phyloP scores from a whole-genome alignment of 257 asterid species.

The Nicotiana attenuata region DNA sequence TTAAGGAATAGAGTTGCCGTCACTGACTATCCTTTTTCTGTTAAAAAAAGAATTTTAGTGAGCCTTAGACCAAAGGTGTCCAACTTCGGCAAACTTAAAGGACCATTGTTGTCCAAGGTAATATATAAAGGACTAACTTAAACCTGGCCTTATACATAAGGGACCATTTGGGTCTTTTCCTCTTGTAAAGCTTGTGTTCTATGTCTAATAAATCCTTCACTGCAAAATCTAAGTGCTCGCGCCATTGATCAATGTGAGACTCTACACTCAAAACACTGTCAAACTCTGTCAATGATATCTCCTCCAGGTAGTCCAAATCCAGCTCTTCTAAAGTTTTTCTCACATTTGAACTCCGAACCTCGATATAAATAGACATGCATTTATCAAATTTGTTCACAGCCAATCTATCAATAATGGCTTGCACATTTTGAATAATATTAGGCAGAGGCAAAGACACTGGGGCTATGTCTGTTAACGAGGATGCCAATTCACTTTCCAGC shows the following conservation, averaged over 20 bases:
- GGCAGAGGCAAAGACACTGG: slow-evolving; percentile 20
- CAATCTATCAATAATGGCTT: slow-evolving; percentile 44
- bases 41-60: too few relatives aligned
- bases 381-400: slow-evolving; percentile 40
- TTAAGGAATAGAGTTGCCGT: too few relatives aligned
- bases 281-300: slow-evolving; percentile 44
- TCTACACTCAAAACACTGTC: slow-evolving; percentile 54
- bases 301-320: slow-evolving; percentile 44
- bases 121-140: too few relatives aligned
- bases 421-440: slow-evolving; percentile 35
- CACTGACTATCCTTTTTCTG: too few relatives aligned
- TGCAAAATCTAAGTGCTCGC: slow-evolving; percentile 50
- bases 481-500: slow-evolving; percentile 45
- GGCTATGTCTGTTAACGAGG: not conserved
- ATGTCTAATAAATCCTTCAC: slow-evolving; percentile 51
- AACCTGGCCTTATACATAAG: too few relatives aligned
- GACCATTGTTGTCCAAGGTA: too few relatives aligned
- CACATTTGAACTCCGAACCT: slow-evolving; percentile 46
- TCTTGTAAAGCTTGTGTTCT: slow-evolving; percentile 59
- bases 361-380: slow-evolving; percentile 43
- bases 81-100: too few relatives aligned
- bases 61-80: too few relatives aligned
- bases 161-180: too few relatives aligned
- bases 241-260: slow-evolving; percentile 55
- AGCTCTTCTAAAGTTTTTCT: slow-evolving; percentile 36